phyloP scores from a whole-genome alignment of 768 basidiomycete species.

The Austroboletus eburneus region DNA sequence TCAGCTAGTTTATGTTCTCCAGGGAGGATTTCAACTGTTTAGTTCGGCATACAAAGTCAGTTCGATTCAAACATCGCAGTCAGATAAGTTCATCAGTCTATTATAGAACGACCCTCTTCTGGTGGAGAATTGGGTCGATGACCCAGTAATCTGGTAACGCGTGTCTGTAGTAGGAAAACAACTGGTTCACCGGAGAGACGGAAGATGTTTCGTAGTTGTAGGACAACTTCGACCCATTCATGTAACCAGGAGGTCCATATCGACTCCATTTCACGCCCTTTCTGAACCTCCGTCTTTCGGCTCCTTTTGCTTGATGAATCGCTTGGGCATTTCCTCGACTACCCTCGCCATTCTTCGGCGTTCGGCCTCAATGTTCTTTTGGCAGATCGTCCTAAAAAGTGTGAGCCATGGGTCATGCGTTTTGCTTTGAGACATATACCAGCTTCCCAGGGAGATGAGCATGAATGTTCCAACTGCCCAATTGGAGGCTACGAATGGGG shows the following conservation, averaged over 20 bases:
- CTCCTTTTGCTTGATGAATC: slow-evolving; percentile 43
- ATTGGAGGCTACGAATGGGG: slow-evolving; percentile 61
- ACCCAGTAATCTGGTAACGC: slow-evolving; percentile 49
- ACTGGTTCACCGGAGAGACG: no score
- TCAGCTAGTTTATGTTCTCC: slow-evolving; percentile 62
- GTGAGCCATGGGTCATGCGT: slow-evolving; percentile 8
- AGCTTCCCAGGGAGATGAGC: slow-evolving; percentile 62
- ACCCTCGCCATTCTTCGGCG: slow-evolving; percentile 50
- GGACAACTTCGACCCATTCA: background rate
- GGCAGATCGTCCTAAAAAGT: slow-evolving; percentile 57
- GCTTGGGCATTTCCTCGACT: slow-evolving; percentile 58
- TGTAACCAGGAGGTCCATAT: no score
- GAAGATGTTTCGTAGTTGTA: background rate
- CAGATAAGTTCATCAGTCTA: slow-evolving; percentile 3
- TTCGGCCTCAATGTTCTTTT: slow-evolving; percentile 50
- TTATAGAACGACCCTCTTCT: slow-evolving; percentile 58
- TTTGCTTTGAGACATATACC: slow-evolving; percentile 41
- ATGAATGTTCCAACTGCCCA: slow-evolving; percentile 79
- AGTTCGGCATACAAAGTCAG: slow-evolving; percentile 63
- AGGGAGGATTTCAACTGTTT: slow-evolving; percentile 70
- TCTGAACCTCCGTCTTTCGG: slow-evolving; percentile 25
- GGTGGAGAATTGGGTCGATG: slow-evolving; percentile 72
- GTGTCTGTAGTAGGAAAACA: slow-evolving; percentile 1
- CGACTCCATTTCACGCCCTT: slow-evolving; percentile 3
- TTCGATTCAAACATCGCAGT: background rate